Evolutionary conservation across 2,329 filamentous ascomycete genomes (phyloP).

Genomic region (Ophiostoma sp.): DNA sequence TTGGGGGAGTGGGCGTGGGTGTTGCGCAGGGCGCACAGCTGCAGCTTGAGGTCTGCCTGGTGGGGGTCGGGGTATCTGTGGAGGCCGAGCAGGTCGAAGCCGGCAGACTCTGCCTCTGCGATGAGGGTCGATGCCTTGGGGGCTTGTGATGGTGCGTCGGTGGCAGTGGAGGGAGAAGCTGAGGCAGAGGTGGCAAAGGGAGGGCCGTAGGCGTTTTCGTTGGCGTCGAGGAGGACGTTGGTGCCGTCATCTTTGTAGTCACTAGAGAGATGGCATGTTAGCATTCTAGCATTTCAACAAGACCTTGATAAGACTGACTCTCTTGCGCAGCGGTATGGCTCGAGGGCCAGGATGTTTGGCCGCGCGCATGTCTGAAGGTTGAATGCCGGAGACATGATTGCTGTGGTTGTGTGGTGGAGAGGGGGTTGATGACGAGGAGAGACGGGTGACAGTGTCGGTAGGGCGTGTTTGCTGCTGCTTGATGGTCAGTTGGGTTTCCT

Average conservation of each 20-base stretch:
- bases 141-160: conserved; percentile 35
- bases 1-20: conserved; percentile 73
- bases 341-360: conserved; percentile 68
- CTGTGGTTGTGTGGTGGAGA: not conserved
- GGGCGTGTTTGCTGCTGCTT: not conserved
- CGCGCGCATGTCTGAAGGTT: conserved; percentile 69
- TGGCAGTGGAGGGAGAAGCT: conserved; percentile 53
- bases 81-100: conserved; percentile 71
- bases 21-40: conserved; percentile 82
- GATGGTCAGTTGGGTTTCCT: not conserved
- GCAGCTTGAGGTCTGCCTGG: conserved; percentile 78
- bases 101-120: conserved; percentile 58
- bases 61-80: conserved; percentile 97
- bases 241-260: conserved; percentile 99
- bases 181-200: conserved; percentile 54
- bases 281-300: too few relatives aligned
- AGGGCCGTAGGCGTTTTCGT: conserved; percentile 94
- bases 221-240: conserved; percentile 93
- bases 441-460: not conserved
- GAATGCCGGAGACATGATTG: conserved; percentile 54
- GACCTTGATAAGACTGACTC: conserved; percentile 52
- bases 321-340: conserved; percentile 76
- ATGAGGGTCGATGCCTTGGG: conserved; percentile 93
- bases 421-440: not conserved
- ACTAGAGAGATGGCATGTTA: conserved; percentile 41